A percentile compares a stretch with the other conserved stretches of the same genome.
Conservation (phyloP, 345 rosid species). For the Kandelia obovata region DNA sequence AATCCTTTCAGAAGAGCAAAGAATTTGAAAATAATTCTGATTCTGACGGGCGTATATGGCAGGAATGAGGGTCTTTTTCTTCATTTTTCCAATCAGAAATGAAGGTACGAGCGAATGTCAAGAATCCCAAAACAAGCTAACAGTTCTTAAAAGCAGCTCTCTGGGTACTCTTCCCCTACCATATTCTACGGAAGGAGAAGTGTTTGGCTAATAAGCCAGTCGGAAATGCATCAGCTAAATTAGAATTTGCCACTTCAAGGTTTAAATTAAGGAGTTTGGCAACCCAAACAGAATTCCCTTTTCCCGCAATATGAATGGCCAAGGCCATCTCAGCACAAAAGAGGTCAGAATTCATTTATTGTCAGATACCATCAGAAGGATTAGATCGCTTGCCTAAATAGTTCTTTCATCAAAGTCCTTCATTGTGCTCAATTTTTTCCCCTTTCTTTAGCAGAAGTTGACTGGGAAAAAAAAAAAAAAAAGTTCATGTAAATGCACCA, state of each 20-base stretch:
- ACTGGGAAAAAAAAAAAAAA: conserved; percentile 40
- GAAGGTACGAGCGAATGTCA: background rate
- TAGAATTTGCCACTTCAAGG: conserved; percentile 41
- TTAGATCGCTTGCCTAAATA: conserved; percentile 75
- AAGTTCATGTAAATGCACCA: background rate
- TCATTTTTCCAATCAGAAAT: no score
- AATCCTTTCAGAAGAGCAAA: background rate
- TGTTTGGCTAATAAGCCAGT: conserved; percentile 46
- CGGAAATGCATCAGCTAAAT: conserved; percentile 42
- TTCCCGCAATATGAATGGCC: conserved; percentile 43
- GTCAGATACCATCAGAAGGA: conserved; percentile 81
- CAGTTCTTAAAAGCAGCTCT: conserved; percentile 48
- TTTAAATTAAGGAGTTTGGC: conserved; percentile 58
- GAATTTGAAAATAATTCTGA: background rate
- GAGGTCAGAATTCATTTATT: conserved; percentile 53
- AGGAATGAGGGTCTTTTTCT: no score
- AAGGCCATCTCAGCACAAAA: conserved; percentile 16
- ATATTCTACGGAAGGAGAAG: conserved; percentile 73
- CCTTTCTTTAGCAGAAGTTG: conserved; percentile 72
- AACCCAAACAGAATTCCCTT: conserved; percentile 85
- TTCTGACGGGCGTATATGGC: no score
- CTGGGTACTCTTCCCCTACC: conserved; percentile 88
- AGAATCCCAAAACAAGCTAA: conserved; percentile 8
- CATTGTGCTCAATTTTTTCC: conserved; percentile 62
- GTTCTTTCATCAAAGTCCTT: conserved; percentile 84